Conservation (phyloP, 495 filamentous ascomycete species). For the Rhizodiscina lignyota region DNA sequence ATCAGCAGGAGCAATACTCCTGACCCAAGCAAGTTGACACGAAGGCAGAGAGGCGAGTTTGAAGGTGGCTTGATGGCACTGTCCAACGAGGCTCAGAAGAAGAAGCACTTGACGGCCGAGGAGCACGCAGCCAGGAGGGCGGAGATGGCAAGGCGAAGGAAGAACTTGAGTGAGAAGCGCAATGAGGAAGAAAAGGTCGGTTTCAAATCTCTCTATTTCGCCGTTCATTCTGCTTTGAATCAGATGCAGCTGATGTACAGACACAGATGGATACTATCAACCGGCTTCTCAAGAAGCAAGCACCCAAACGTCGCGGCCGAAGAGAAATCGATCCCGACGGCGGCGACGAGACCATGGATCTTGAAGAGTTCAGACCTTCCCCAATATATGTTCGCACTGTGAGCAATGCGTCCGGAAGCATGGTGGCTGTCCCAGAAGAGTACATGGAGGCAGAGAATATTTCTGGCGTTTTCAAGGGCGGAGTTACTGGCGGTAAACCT, state of each 20-base stretch:
- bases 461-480: slow-evolving; percentile 42
- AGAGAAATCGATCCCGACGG: slow-evolving; percentile 29
- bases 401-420: slow-evolving; percentile 50
- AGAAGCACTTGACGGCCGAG: slow-evolving; percentile 83
- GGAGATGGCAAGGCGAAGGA: slow-evolving; percentile 88
- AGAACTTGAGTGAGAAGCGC: slow-evolving; percentile 94
- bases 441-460: slow-evolving; percentile 58
- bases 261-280: slow-evolving; percentile 98
- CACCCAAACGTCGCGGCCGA: slow-evolving; percentile 59
- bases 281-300: slow-evolving; percentile 86
- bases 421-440: slow-evolving; percentile 61
- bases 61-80: slow-evolving; percentile 65
- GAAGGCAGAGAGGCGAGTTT: slow-evolving; percentile 59
- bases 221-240: too few relatives aligned
- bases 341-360: slow-evolving; percentile 34
- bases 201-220: too few relatives aligned
- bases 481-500: not conserved
- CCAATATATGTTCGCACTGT: slow-evolving; percentile 65
- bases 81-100: slow-evolving; percentile 84
- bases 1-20: slow-evolving; percentile 50
- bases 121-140: slow-evolving; percentile 88
- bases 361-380: slow-evolving; percentile 31
- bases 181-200: slow-evolving; percentile 95
- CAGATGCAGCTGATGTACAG: too few relatives aligned
- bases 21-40: slow-evolving; percentile 73